Evolutionary conservation across 192 early-diverging fungal species (phyloP), one percentile per base, ranked within the genome.

Genomic region (Coemansia sp.): DNA sequence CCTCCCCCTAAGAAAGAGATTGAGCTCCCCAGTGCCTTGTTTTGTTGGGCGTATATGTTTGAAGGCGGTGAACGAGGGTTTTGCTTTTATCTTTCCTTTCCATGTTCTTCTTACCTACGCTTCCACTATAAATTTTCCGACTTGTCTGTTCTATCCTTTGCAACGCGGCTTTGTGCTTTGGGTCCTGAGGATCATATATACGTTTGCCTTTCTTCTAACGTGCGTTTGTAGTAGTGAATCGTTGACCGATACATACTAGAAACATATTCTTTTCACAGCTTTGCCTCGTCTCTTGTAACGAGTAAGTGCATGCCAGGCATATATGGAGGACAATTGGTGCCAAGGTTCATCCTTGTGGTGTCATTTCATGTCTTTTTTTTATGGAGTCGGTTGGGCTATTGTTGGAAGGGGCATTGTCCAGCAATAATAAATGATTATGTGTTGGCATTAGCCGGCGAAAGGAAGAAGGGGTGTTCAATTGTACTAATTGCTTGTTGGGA

Each of bases 191-290:
- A 24, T 7, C 51, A 3, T 11, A 53, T 0, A 53, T 26, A 53
- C 51, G 8, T 11, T 26, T 53, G 20, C 3, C 3, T 26, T 53
- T 26, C 23, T 49, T 49, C 20, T 26, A 53, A 53, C 51, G 51
- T 26, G 5, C 14, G 21, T 26, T 26, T 53, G 20, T 26, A 9
- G 51, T 53, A 53, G 51, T 53, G 8, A 53, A 26, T 53, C 51
- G 51, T 53, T 53, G 51, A 53, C 23, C 51, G 51, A 53, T 53
- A 53, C 23, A 20, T 53, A 53, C 51, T 21, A 53, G 23, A 53
- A 26, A 26, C 21, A 26, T 26, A 10, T 26, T 26, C 26, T 21
- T 30, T 21, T 1, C 23, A 10, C 23, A 7, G 14, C 5, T 16
- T 46, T 15, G 12, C 44, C 16, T 46, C 44, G 7, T 46, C 44